Conservation (phyloP, 805 yeast genomes). For the Nakazawaea populi region DNA sequence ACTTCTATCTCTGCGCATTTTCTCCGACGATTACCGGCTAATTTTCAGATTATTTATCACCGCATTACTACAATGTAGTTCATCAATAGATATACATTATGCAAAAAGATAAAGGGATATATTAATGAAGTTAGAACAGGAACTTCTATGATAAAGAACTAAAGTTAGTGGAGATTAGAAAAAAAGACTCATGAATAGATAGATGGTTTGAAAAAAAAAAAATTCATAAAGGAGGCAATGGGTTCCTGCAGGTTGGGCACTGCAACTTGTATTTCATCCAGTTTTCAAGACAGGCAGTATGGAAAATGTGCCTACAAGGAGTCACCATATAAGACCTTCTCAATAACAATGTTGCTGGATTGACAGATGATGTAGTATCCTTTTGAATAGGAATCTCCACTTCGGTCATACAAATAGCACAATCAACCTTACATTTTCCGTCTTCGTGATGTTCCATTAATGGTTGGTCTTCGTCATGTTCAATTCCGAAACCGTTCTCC, state of each 20-base stretch:
- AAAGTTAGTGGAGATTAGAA: too few relatives aligned
- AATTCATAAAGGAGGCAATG: constrained; percentile 70
- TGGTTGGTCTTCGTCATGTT: constrained; percentile 27
- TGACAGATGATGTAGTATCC: constrained; percentile 10
- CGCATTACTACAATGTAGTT: too few relatives aligned
- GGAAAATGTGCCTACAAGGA: constrained; percentile 89
- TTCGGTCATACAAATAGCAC: constrained; percentile 86
- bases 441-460: constrained; percentile 24
- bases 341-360: constrained; percentile 20
- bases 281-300: constrained; percentile 77
- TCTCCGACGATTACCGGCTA: not conserved
- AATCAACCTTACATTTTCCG: constrained; percentile 53
- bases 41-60: not conserved
- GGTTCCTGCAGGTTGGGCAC: constrained; percentile 88
- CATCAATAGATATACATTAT: too few relatives aligned
- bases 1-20: not conserved
- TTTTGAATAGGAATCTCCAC: constrained; percentile 51
- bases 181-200: not conserved
- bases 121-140: too few relatives aligned
- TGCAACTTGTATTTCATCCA: constrained; percentile 94
- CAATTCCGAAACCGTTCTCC: constrained; percentile 56
- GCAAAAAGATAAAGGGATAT: too few relatives aligned
- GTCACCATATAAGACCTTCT: constrained; percentile 68
- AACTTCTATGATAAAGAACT: too few relatives aligned
- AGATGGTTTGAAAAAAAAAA: not conserved